A percentile compares a stretch with the other conserved stretches of the same genome.
Evolutionary conservation across 257 asterid genomes (phyloP).

Genomic region (Solanum virginianum): DNA sequence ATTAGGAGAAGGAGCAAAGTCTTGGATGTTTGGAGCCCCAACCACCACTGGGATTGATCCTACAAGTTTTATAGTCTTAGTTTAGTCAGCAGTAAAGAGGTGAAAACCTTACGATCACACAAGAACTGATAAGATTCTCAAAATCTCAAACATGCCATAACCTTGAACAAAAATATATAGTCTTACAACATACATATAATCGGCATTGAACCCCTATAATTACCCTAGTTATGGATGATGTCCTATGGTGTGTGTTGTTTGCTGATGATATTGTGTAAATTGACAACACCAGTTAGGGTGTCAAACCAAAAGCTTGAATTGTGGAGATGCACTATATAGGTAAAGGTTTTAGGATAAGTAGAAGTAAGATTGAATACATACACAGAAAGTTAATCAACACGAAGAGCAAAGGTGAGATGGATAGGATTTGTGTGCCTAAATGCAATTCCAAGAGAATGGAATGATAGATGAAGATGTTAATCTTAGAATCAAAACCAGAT

Average conservation of each 20-base stretch:
- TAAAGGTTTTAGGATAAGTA: neutral
- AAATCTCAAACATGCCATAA: neutral
- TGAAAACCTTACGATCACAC: neutral
- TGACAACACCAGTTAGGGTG: neutral
- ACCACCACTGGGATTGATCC: conserved; percentile 88
- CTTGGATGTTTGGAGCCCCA: conserved; percentile 94
- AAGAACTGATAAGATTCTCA: neutral
- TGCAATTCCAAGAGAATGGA: neutral
- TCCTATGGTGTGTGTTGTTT: neutral
- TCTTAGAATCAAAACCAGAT: neutral
- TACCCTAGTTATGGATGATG: neutral
- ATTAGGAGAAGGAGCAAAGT: conserved; percentile 69
- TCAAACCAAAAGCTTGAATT: neutral
- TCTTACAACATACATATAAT: neutral
- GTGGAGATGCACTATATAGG: neutral
- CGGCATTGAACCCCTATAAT: neutral
- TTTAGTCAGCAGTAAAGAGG: neutral
- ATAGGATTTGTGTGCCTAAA: neutral
- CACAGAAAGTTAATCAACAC: neutral
- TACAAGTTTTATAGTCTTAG: conserved; percentile 7
- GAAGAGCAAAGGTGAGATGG: neutral
- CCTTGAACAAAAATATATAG: neutral
- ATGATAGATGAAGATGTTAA: neutral
- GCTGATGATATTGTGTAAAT: neutral
- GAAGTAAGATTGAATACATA: neutral